Conservation (phyloP, 2,329 filamentous ascomycete genomes). For the Alternaria sp. region DNA sequence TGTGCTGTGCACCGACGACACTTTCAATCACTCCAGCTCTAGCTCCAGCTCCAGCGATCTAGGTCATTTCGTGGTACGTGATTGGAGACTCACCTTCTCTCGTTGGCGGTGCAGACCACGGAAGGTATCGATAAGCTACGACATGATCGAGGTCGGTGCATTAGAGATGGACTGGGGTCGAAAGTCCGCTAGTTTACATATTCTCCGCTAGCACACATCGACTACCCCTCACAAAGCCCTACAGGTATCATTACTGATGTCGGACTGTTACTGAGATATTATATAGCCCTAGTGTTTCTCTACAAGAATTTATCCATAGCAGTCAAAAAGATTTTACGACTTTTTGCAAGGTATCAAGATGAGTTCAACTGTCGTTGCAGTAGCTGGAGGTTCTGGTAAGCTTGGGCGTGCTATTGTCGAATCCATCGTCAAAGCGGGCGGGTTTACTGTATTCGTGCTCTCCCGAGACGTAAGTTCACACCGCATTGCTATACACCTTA, state of each 20-base stretch:
- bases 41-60: no score
- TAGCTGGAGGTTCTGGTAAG: constrained; percentile 25
- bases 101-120: no score
- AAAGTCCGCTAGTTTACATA: background rate
- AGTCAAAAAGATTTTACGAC: background rate
- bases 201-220: no score
- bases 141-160: no score
- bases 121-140: no score
- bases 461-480: background rate
- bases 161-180: no score
- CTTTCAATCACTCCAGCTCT: no score
- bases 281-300: background rate
- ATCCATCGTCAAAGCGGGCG: constrained; percentile 1
- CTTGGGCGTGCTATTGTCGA: constrained; percentile 29
- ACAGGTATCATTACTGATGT: no score
- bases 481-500: background rate
- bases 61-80: no score
- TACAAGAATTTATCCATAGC: background rate
- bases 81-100: no score
- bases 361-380: constrained; percentile 19
- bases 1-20: no score
- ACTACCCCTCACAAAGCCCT: no score
- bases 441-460: constrained; percentile 12
- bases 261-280: background rate
- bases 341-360: background rate